Evolutionary conservation across 1,284 basidiomycete genomes (phyloP).

Genomic region (Cryptococcus sp.): DNA sequence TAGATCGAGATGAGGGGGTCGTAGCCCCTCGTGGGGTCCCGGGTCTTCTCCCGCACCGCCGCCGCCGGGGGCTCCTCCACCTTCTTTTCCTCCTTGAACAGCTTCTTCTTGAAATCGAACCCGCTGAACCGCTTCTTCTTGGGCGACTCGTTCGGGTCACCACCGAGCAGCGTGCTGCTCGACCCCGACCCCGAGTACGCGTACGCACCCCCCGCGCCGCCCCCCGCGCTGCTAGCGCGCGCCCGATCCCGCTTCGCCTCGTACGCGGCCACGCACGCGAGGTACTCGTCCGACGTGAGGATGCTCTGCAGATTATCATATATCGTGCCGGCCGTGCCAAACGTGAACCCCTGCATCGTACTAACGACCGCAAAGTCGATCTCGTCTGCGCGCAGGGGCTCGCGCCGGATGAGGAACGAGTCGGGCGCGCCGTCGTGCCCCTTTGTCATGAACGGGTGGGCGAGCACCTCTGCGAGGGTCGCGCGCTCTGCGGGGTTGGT

Average conservation of each 20-base stretch:
- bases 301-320: conserved; percentile 69
- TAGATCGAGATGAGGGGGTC: conserved; percentile 96
- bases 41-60: conserved; percentile 34
- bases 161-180: conserved; percentile 23
- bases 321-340: conserved; percentile 83
- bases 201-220: too few species aligned
- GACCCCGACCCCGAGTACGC: too few species aligned
- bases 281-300: conserved; percentile 74
- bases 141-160: conserved; percentile 35
- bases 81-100: conserved; percentile 61
- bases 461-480: conserved; percentile 77
- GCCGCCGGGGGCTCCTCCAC: conserved; percentile 30
- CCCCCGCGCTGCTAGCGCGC: conserved; percentile 11
- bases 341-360: conserved; percentile 96
- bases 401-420: conserved; percentile 79
- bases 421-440: conserved; percentile 78
- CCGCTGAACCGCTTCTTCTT: conserved; percentile 71
- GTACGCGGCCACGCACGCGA: conserved; percentile 69
- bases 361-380: conserved; percentile 81
- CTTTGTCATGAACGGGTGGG: conserved; percentile 92
- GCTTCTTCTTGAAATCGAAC: conserved; percentile 91
- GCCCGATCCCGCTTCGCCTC: conserved; percentile 62
- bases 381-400: conserved; percentile 81
- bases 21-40: conserved; percentile 87
- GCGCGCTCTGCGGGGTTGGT: conserved; percentile 86